These are phyloP conservation scores for Drosera capensis DNA, from an alignment of 148 eudicot species.

Conservation along the genomic window DNA sequence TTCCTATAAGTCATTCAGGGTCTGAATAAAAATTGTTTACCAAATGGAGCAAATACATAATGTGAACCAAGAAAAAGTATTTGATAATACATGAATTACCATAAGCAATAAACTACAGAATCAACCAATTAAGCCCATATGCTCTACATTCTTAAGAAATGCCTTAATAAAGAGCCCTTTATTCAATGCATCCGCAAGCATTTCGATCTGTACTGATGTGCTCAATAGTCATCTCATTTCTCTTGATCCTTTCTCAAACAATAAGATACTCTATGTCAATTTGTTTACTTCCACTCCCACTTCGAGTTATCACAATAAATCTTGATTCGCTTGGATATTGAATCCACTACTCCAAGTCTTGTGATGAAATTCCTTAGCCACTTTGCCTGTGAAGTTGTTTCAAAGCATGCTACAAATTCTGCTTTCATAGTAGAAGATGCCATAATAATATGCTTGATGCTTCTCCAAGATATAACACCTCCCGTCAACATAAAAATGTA, in stretches of 20 bases:
- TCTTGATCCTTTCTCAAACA: not conserved
- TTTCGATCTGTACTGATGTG: not conserved
- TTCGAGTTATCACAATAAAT: constrained; percentile 4
- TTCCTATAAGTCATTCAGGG: too few species aligned
- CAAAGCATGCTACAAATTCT: constrained; percentile 10
- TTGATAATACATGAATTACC: not conserved
- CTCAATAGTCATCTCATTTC: not conserved
- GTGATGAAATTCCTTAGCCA: not conserved
- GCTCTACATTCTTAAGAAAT: not conserved
- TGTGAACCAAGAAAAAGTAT: not conserved
- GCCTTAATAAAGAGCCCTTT: not conserved
- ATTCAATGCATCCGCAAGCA: not conserved
- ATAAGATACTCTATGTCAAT: not conserved
- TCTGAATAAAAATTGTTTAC: too few species aligned
- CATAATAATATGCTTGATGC: not conserved
- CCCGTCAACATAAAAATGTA: not conserved
- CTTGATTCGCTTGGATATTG: not conserved
- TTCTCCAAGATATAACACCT: constrained; percentile 3
- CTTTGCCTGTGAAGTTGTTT: constrained; percentile 4
- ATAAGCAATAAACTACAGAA: not conserved
- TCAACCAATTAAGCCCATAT: too few species aligned
- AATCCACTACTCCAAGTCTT: constrained; percentile 1
- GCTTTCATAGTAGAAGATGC: constrained; percentile 10
- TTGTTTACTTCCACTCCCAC: not conserved
- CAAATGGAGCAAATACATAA: too few species aligned